Conservation (phyloP, 371 early-diverging fungal species). For the Mucor racemosus region DNA sequence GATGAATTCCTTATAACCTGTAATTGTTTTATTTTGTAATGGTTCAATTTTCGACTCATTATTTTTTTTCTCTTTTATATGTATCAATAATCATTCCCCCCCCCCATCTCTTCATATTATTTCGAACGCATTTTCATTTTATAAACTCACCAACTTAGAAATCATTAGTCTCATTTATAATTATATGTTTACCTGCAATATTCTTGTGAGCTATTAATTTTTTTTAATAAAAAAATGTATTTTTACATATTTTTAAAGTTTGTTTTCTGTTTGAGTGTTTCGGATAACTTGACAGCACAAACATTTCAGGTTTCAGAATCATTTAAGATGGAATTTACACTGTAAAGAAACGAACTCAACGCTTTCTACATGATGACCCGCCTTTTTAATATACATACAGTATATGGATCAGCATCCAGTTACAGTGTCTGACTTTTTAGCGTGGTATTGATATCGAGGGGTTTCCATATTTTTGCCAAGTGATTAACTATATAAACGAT, state of each 20-base stretch:
- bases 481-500: too few species aligned
- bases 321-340: neutral
- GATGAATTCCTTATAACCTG: neutral
- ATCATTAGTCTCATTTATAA: neutral
- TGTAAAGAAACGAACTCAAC: too few species aligned
- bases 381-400: too few species aligned
- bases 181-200: conserved; percentile 1
- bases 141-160: neutral
- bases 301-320: neutral
- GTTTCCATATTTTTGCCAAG: too few species aligned
- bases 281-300: neutral
- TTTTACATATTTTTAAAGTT: neutral
- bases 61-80: neutral
- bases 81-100: conserved; percentile 5
- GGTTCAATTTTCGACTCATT: neutral
- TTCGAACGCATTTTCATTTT: conserved; percentile 7
- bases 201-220: neutral
- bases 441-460: too few species aligned
- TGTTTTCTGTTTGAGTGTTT: too few species aligned
- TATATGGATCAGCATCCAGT: too few species aligned
- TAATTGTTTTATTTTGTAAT: neutral
- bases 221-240: conserved; percentile 1
- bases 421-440: too few species aligned
- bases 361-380: too few species aligned
- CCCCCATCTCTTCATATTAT: conserved; percentile 1